These are phyloP conservation scores for Turritis glabra DNA, from an alignment of 345 rosid genomes.

Conservation along the genomic window DNA sequence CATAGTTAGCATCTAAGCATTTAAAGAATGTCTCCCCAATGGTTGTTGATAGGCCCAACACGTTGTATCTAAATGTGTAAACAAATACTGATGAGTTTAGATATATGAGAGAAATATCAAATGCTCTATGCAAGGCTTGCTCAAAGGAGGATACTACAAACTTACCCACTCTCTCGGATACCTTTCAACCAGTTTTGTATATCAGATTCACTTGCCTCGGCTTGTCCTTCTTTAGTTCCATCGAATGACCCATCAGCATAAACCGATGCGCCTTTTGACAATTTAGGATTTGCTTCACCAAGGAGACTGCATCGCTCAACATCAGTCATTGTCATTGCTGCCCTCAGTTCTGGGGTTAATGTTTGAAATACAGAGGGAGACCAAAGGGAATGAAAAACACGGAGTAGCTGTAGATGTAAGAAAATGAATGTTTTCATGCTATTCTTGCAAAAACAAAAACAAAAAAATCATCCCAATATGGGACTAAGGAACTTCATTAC, in stretches of 20 bases:
- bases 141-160: conserved; percentile 10
- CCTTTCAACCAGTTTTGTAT: conserved; percentile 86
- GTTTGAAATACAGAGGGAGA: conserved; percentile 58
- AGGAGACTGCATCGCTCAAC: not conserved
- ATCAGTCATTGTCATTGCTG: conserved; percentile 50
- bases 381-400: conserved; percentile 76
- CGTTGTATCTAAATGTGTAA: conserved; percentile 55
- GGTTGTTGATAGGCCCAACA: conserved; percentile 68
- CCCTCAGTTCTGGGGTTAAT: conserved; percentile 65
- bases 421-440: not conserved
- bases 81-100: not conserved
- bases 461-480: not conserved
- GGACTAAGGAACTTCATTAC: not conserved
- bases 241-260: conserved; percentile 29
- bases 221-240: not conserved
- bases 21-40: conserved; percentile 68
- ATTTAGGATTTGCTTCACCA: conserved; percentile 43
- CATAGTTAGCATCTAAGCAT: conserved; percentile 52
- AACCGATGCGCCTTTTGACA: not conserved
- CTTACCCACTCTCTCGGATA: conserved; percentile 86
- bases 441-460: not conserved
- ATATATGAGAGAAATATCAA: not conserved
- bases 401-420: conserved; percentile 60
- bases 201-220: conserved; percentile 32
- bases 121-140: not conserved